Conservation (phyloP, 2,329 filamentous ascomycete genomes). For the Pseudocercospora fijiensis region DNA sequence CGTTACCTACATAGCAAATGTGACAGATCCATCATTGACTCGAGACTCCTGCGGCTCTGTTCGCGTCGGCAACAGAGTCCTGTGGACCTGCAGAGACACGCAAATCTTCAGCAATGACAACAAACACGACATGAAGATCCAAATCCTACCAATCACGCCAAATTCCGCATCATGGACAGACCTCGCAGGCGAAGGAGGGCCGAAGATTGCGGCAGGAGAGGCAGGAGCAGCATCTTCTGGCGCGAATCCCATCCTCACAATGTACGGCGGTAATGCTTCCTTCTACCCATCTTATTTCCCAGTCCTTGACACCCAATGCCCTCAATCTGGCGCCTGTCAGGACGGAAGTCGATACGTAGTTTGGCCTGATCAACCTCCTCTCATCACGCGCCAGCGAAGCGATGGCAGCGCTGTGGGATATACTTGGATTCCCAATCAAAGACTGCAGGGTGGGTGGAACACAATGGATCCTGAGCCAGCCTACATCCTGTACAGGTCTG, state of each 20-base stretch:
- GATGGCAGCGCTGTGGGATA: conserved; percentile 23
- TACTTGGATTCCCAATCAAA: conserved; percentile 26
- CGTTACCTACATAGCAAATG: conserved; percentile 24
- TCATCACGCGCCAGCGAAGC: conserved; percentile 15
- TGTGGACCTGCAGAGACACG: conserved; percentile 34
- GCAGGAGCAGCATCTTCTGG: conserved; percentile 23
- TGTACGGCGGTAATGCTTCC: conserved; percentile 23
- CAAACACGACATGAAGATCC: conserved; percentile 9
- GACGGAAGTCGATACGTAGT: conserved; percentile 27
- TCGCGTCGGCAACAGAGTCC: conserved; percentile 21
- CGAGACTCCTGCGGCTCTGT: conserved; percentile 31
- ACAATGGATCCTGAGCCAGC: conserved; percentile 19
- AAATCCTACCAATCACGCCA: conserved; percentile 21
- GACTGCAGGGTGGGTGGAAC: conserved; percentile 17
- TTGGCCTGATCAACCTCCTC: conserved; percentile 29
- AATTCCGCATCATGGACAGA: conserved; percentile 30
- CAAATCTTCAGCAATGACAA: conserved; percentile 14
- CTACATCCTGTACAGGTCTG: conserved; percentile 25
- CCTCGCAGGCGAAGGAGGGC: conserved; percentile 15
- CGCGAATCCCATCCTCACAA: conserved; percentile 23
- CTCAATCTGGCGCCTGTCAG: conserved; percentile 22
- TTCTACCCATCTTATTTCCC: conserved; percentile 22
- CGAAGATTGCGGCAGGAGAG: conserved; percentile 13
- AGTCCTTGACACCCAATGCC: conserved; percentile 25
- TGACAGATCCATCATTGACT: conserved; percentile 27